Evolutionary conservation across 1,284 basidiomycete genomes (phyloP).

Genomic region (Xerocomus nothofagi): DNA sequence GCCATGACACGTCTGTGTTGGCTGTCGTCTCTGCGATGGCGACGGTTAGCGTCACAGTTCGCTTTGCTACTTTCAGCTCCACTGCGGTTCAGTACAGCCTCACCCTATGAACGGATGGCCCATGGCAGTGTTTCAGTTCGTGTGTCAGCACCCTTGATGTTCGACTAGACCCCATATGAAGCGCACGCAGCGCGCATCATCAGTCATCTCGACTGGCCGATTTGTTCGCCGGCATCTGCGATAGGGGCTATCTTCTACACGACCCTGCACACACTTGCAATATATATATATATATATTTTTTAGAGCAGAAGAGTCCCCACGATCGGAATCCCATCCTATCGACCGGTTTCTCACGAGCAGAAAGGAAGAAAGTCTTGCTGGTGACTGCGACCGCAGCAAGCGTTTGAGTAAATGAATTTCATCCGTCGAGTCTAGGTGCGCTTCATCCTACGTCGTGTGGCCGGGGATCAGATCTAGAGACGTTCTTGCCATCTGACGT

Average conservation of each 20-base stretch:
- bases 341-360: no score
- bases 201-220: background rate
- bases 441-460: background rate
- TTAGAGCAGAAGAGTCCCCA: no score
- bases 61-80: slow-evolving; percentile 1
- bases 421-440: background rate
- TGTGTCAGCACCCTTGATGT: slow-evolving; percentile 15
- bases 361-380: no score
- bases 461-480: background rate
- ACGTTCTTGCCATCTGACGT: background rate
- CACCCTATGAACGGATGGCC: background rate
- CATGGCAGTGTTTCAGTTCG: no score
- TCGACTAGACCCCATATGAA: background rate
- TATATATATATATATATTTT: no score
- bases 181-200: background rate
- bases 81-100: slow-evolving; percentile 7
- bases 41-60: no score
- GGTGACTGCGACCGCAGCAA: no score
- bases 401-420: slow-evolving; percentile 5
- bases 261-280: background rate
- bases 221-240: slow-evolving; percentile 14
- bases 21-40: background rate
- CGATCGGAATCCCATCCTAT: no score
- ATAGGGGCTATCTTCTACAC: background rate
- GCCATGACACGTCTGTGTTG: slow-evolving; percentile 10